Percentiles rank a stretch among this genome's conserved stretches.
Conservation (phyloP, 2,329 filamentous ascomycete species). For the Clarireedia homoeocarpa region DNA sequence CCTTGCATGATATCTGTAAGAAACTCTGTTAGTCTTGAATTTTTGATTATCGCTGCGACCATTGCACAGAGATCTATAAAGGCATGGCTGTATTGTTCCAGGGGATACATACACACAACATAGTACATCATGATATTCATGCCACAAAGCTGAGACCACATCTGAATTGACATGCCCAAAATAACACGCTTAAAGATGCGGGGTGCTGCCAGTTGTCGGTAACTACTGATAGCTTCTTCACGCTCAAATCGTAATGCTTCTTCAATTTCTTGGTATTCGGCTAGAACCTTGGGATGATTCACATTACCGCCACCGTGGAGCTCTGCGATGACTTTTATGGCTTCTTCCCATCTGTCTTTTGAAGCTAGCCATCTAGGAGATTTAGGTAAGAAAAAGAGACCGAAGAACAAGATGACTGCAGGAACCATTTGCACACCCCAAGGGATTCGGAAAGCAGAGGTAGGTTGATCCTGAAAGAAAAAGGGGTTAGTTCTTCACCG, state of each 20-base stretch:
- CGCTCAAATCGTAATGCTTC: constrained; percentile 68
- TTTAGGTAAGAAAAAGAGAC: constrained; percentile 53
- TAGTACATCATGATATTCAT: constrained; percentile 70
- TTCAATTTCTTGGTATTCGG: constrained; percentile 61
- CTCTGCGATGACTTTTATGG: constrained; percentile 46
- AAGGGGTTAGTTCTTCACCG: background rate
- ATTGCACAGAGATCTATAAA: background rate
- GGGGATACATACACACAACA: constrained; percentile 43
- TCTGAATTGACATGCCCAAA: constrained; percentile 64
- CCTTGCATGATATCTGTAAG: constrained; percentile 58
- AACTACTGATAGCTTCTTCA: constrained; percentile 59
- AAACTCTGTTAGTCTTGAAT: background rate
- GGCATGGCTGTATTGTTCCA: background rate
- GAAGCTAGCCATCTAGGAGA: constrained; percentile 65
- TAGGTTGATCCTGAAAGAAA: constrained; percentile 34
- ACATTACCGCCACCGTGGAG: constrained; percentile 51
- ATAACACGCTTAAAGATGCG: constrained; percentile 64
- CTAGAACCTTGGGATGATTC: constrained; percentile 51
- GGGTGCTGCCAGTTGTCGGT: constrained; percentile 63
- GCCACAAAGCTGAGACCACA: constrained; percentile 68
- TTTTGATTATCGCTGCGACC: too few relatives aligned
- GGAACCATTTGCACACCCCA: constrained; percentile 55
- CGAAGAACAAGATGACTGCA: constrained; percentile 43
- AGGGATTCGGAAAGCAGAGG: constrained; percentile 50
- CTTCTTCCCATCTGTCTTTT: constrained; percentile 60